Evolutionary conservation across 2,329 filamentous ascomycete species (phyloP), one percentile per base, ranked within the genome.

Genomic region (Epichloe aotearoae): DNA sequence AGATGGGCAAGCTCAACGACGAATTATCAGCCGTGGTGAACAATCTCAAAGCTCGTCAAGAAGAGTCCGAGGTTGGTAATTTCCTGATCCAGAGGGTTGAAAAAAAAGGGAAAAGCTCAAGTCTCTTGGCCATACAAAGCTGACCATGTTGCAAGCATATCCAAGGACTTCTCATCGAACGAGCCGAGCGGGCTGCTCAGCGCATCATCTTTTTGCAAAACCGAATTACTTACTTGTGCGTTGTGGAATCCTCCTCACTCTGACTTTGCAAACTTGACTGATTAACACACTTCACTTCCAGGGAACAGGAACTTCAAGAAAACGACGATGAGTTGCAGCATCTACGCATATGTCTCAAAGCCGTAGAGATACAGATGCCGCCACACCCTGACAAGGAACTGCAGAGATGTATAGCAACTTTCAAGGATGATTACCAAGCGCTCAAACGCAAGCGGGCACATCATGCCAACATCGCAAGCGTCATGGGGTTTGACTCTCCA

Each of bases 191-290:
- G 38, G 73, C 81, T 47, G 73, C 76, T 41, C 70, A 79, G 55
- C 75, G 75, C 49, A 79, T 84, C 52, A 69, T 79, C 23, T 75
- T 77, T 69, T 69, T 85, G 14, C 79, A 84, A 58, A 72, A 72
- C 38, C 74, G 78, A 42, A 69, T 84, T 42, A 60, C 70, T 40
- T 73, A 81, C 54, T 68, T 85, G 76, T 83, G 63, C 62, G 69
- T 63, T 19, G 20, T 17, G 14, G 26, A 12, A 37, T 1, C 8
- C 17, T 20, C 40, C 14, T 42, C 17, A 19, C 20, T 26, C 19
- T 42, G 11, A 11, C 12, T 19, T 19, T 14, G 7, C 19, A 17
- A 12, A 19, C 12, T 11, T 30, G 12, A 20, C 17, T 26, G 17
- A 39, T 36, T 47, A 26, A 47, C 45, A 39, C 15, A 12, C 11